These are phyloP conservation scores for Agrocybe chaxingu DNA, from an alignment of 768 basidiomycete species.

Conservation along the genomic window DNA sequence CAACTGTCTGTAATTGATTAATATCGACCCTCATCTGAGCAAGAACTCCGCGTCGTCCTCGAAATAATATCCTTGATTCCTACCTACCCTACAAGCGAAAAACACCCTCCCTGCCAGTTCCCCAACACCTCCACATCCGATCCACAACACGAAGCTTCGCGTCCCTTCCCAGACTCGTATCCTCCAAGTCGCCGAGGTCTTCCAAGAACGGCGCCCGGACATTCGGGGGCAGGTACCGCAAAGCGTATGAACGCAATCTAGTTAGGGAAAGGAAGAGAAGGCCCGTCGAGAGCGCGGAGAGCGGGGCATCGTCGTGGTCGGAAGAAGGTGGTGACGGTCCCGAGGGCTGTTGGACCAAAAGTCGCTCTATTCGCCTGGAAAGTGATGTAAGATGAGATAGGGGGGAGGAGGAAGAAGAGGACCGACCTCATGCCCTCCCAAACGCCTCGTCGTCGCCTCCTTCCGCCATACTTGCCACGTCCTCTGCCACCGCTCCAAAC, in stretches of 20 bases:
- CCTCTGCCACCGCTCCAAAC: constrained; percentile 51
- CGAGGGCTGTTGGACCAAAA: constrained; percentile 39
- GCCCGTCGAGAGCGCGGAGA: constrained; percentile 65
- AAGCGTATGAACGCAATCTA: constrained; percentile 13
- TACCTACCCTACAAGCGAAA: constrained; percentile 23
- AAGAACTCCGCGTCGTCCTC: too few species aligned
- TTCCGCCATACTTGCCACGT: constrained; percentile 56
- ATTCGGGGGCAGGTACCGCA: constrained; percentile 33
- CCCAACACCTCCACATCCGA: constrained; percentile 90
- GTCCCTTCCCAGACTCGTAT: constrained; percentile 58
- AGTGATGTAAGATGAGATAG: neutral
- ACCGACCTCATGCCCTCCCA: constrained; percentile 72
- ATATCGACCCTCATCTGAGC: too few species aligned
- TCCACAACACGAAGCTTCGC: constrained; percentile 80
- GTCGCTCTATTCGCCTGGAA: constrained; percentile 61
- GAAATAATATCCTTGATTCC: too few species aligned
- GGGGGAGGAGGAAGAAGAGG: neutral
- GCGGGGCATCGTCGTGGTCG: constrained; percentile 19
- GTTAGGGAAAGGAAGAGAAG: constrained; percentile 17
- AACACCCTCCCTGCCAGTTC: constrained; percentile 54
- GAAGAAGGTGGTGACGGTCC: constrained; percentile 13
- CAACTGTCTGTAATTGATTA: too few species aligned
- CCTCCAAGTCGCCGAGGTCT: constrained; percentile 81
- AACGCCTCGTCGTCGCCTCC: constrained; percentile 44
- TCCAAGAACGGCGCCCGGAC: constrained; percentile 75